These are phyloP conservation scores for Aspergillus hancockii DNA, from an alignment of 495 filamentous ascomycete genomes.

Conservation along the genomic window DNA sequence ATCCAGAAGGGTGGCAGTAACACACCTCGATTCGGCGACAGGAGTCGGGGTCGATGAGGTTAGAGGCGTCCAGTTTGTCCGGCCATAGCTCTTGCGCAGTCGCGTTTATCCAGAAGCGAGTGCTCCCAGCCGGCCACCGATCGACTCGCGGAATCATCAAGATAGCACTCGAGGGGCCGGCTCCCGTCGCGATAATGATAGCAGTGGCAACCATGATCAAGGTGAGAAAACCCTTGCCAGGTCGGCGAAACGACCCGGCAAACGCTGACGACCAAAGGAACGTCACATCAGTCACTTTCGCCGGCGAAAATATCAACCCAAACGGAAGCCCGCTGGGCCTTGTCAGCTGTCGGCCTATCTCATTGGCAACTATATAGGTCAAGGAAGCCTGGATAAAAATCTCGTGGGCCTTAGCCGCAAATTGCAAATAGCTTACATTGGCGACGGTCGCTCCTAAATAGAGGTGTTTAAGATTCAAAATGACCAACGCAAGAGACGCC, in stretches of 20 bases:
- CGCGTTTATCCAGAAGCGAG: slow-evolving; percentile 1
- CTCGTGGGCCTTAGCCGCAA: neutral
- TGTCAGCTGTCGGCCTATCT: neutral
- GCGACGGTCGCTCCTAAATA: neutral
- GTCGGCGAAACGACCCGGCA: neutral
- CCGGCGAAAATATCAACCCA: neutral
- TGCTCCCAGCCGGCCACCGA: neutral
- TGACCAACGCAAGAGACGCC: neutral
- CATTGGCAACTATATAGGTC: neutral
- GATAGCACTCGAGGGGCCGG: no score
- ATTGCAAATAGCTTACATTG: slow-evolving; percentile 5
- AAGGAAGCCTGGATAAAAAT: neutral
- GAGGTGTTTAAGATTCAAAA: neutral
- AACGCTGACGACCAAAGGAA: slow-evolving; percentile 1
- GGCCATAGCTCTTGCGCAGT: neutral
- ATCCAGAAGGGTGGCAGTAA: no score
- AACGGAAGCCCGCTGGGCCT: neutral
- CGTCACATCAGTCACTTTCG: neutral
- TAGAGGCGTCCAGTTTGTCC: neutral
- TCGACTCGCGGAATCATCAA: slow-evolving; percentile 1
- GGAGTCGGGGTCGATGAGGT: neutral
- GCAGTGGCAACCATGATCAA: neutral
- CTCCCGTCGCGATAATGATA: neutral
- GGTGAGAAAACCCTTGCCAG: neutral
- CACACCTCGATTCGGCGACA: neutral